Evolutionary conservation across 2,329 filamentous ascomycete species (phyloP), one percentile per base, ranked within the genome.

Genomic region (Diaporthe citri): DNA sequence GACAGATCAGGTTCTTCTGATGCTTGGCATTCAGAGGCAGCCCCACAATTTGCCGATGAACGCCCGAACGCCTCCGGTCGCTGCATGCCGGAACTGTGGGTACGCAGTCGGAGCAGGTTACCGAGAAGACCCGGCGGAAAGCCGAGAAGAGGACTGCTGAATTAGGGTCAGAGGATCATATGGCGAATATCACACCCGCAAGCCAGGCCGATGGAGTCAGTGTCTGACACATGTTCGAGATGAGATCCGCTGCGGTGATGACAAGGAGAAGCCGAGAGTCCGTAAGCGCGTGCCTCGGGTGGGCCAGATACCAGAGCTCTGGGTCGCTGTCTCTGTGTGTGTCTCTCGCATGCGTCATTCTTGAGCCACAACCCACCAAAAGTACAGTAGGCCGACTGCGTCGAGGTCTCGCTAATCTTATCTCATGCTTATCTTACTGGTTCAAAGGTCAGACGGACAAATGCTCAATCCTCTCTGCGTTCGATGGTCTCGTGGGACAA

Each of bases 331-430:
- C 20, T 46, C 41, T 66, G 13, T 25, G 22, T 25, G 9, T 52
- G 64, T 52, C 64, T 69, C 64, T 55, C n/a, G 46, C 64, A 31
- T 55, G 64, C 64, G 64, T 69, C 64, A 69, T 69, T 69, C 34
- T 5, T 28, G 64, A 22, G 46, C 64, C 64, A 55, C 64, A 69
- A 41, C 34, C 46, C 64, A 67, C 64, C 28, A n/a, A 28, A 25
- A 15, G 8, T 13, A 15, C n/a, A 41, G 64, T 13, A 41, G 48
- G n/a, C 9, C 34, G 48, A 22, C 34, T 41, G 36, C 34, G 4
- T 69, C 4, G 9, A 41, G 13, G 64, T 36, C 34, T 69, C 64
- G 64, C 64, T 69, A 55, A 69, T 69, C 64, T 69, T 69, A 69
- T 69, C 64, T 69, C 64, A 55, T 25, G 34, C 46, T 69, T 69